Evolutionary conservation across 805 yeast species (phyloP), one percentile per base, ranked within the genome.

Genomic region (Candida coquimbonensis): DNA sequence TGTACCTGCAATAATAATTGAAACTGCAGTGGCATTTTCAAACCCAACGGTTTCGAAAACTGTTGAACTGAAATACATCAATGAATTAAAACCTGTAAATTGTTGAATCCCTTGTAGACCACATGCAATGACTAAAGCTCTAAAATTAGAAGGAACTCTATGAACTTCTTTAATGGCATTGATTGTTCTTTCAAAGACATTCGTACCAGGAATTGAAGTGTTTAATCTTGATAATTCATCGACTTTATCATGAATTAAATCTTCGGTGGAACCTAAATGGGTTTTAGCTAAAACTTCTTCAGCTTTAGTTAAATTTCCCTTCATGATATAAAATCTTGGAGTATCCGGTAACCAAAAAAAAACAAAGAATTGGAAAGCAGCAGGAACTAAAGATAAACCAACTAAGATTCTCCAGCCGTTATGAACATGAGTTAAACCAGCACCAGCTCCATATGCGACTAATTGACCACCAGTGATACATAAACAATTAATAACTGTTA

Each of bases 41-140:
- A 90, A 91, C 3, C 98, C 99, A 44, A 90, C 87, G 38, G 90
- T 80, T 64, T 89, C 82, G 61, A 93, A 93, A 54, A 93, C 84
- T 2, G 97, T 90, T 33, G 95, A 81, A 41, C 95, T 84, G 66
- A 90, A 91, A 70, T 93, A 91, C 96, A 91, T 87, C 57, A 91
- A 75, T 7, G 97, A 87, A 68, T 91, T 93, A 78, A 91, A 91
- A 53, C 98, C 98, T 16, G 96, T 85, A 57, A 91, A 88, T 68
- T 91, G 99, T 70, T 91, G 98, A 59, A 93, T 84, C 48, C 95
- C 96, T 68, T 93, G 98, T 53, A 91, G 69, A 32, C 95, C 96
- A 71, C 96, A 89, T 11, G 91, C 93, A 58, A 91, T 80, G 32
- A 90, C 70, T 50, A 93, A 74, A 7, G 96, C 98, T 59, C 98